Base-by-base conservation (phyloP, 1,139 yeast genomes). In the Candida sanyaensis region DNA sequence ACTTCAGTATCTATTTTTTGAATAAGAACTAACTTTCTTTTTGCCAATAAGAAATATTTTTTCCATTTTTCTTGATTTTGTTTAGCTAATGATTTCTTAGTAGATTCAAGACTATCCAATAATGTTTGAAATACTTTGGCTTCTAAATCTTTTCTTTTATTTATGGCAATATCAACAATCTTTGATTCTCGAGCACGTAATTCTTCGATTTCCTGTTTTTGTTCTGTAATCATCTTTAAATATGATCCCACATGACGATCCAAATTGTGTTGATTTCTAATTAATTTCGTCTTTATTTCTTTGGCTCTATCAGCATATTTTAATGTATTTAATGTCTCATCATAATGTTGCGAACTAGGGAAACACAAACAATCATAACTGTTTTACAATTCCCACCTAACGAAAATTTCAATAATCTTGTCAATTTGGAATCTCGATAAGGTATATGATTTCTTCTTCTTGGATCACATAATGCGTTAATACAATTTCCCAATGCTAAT, bases 321-420 rank as follows among this genome's bases (percentile, higher is more conserved):
- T 50, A 92, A 75, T 0, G 97, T 89, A 63, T 91, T 92, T 48
- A 89, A 73, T 0, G 97, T 91, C 61, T 92, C 98, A 61, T 92
- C 97, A 62, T 89, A 90, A 64, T 92, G 97, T 37, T 77, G 78
- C 31, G 88, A 80, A 53, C 91, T 86, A 0, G 97, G 97, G 96
- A 86, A 3, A 92, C 81, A 66, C 97, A 92, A 1, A 91, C 97
- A 57, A 92, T 89, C 97, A 92, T 92, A 5, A 90, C 93, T 0
- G 98, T 92, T 64, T 88, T 87, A 67, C 97, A 91, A 62, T 90
- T 89, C 0, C 97, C 97, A 4, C 97, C 97, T n/a, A 92, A 72
- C 0, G 97, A 90, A 62, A 88, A 90, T 61, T 91, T 90, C 48
- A 92, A 76, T 45, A 92, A 70, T 55, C 98, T 70, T 0, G 98